phyloP scores from a whole-genome alignment of 306 rosid species.

The Fragaria iinumae region DNA sequence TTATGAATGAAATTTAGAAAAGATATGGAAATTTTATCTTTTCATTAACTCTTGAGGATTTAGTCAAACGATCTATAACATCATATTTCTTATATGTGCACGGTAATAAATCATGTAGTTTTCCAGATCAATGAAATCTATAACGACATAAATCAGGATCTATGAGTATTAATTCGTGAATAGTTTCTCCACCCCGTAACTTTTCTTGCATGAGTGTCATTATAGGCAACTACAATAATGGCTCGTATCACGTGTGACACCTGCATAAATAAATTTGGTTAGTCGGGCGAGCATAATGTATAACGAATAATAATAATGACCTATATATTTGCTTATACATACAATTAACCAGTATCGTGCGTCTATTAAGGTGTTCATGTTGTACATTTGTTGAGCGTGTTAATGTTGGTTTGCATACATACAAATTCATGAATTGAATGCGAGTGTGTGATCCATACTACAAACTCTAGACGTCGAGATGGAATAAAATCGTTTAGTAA shows the following conservation, averaged over 20 bases:
- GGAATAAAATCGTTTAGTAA: not conserved
- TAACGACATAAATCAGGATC: not conserved
- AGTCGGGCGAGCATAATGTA: not conserved
- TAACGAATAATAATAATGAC: rapidly evolving
- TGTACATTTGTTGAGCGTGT: not conserved
- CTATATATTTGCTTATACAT: not conserved
- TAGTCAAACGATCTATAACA: not conserved
- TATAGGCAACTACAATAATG: too few relatives aligned
- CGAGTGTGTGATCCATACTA: not conserved
- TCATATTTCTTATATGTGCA: not conserved
- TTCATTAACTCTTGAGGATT: not conserved
- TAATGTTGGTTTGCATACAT: not conserved
- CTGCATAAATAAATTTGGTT: not conserved
- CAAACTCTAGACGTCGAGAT: not conserved
- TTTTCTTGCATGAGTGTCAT: not conserved
- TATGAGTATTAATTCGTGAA: not conserved
- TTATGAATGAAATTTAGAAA: not conserved
- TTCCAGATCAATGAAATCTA: not conserved
- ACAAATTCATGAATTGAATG: not conserved
- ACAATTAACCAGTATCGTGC: not conserved
- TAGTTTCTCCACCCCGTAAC: not conserved
- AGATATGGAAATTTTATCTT: not conserved
- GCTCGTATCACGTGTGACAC: not conserved
- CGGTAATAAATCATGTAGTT: not conserved
- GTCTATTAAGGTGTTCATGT: not conserved